A percentile compares a stretch with the other conserved stretches of the same genome.
These are phyloP conservation scores for Botrytis galanthina DNA, from an alignment of 2,329 filamentous ascomycete genomes.

Conservation along the genomic window DNA sequence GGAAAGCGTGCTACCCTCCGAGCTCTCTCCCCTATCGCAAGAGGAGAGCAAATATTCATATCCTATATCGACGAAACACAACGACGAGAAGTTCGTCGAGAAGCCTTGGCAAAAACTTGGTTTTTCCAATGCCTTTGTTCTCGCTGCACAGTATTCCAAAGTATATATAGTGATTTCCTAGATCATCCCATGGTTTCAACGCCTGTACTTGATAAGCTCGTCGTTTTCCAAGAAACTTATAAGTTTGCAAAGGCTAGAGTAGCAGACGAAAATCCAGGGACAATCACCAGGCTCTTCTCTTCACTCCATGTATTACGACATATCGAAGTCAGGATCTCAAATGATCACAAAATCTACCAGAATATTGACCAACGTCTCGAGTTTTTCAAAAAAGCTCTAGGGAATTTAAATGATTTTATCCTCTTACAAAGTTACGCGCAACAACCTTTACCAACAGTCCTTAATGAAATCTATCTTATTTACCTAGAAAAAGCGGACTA, in stretches of 20 bases:
- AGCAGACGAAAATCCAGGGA: constrained; percentile 2
- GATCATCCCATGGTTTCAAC: neutral
- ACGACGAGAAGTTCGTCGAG: constrained; percentile 19
- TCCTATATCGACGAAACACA: constrained; percentile 55
- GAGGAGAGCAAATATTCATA: constrained; percentile 58
- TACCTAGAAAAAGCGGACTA: constrained; percentile 47
- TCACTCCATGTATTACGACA: constrained; percentile 15
- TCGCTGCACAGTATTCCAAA: neutral
- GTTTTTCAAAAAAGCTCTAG: neutral
- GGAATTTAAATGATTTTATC: constrained; percentile 16
- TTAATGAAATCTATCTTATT: constrained; percentile 45
- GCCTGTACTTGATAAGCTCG: neutral
- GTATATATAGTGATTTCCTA: neutral
- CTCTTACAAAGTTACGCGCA: constrained; percentile 18
- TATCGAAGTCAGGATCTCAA: neutral
- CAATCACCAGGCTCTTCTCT: constrained; percentile 12
- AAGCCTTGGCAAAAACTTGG: constrained; percentile 11
- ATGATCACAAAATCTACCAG: neutral
- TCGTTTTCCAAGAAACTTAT: neutral
- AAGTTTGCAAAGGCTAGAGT: constrained; percentile 3
- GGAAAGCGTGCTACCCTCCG: constrained; percentile 52
- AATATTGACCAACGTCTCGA: constrained; percentile 11
- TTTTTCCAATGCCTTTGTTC: constrained; percentile 17
- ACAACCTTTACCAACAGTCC: constrained; percentile 37
- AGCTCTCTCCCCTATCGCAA: constrained; percentile 48